phyloP scores from a whole-genome alignment of 176 grass and related monocot genomes.

The Leersia perrieri region DNA sequence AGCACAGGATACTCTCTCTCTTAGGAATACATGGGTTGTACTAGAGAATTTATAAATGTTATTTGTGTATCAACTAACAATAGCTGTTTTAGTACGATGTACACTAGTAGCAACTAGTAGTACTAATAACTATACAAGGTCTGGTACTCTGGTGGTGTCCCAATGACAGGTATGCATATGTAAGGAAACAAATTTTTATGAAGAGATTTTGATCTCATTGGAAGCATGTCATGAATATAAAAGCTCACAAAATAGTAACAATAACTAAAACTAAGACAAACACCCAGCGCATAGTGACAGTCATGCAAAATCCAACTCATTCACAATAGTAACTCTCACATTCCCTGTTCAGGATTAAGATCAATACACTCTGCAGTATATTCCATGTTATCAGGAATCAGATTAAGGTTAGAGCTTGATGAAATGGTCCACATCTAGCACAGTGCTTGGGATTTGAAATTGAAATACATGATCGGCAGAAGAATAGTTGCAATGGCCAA shows the following conservation, averaged over 20 bases:
- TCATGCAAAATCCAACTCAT: background rate
- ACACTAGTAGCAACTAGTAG: background rate
- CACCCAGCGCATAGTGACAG: background rate
- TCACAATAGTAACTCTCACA: background rate
- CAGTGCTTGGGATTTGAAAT: background rate
- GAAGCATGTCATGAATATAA: background rate
- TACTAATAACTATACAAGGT: background rate
- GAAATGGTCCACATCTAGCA: background rate
- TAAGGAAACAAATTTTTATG: background rate
- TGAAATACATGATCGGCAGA: background rate
- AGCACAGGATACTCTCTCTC: no score
- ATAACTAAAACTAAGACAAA: background rate
- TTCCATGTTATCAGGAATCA: background rate
- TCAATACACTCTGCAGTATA: background rate
- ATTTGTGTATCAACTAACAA: background rate
- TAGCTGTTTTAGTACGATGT: background rate
- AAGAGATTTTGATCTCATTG: background rate
- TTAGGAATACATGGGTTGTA: background rate
- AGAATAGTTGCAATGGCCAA: background rate
- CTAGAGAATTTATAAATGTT: background rate
- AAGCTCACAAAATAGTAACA: background rate
- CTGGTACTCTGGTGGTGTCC: background rate
- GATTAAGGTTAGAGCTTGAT: background rate
- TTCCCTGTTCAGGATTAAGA: background rate
- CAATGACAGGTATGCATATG: background rate